Base-by-base conservation (phyloP, 805 yeast genomes). In the Lipomyces yamadae region DNA sequence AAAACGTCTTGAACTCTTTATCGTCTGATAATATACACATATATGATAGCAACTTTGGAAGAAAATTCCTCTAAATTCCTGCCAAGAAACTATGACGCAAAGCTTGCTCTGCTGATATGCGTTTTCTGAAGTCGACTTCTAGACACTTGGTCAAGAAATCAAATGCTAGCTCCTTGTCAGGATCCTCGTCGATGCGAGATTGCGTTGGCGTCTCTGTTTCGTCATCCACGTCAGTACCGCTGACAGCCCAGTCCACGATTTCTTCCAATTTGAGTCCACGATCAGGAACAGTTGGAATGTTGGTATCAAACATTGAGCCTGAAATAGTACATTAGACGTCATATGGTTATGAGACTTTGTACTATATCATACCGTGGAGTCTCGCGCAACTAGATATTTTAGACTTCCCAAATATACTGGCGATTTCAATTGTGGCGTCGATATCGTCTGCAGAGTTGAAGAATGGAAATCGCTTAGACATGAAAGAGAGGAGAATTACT, bases 361-460 rank as follows among this genome's bases (percentile, higher is more conserved):
- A 32, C 33, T 32, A 48, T n/a, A 15, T 29, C 70, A 11, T 65
- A 69, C 98, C 98, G 79, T 95, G 99, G 52, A 91, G 76, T 65
- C 85, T 84, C 4, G 98, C 96, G 73, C 92, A 87, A 69, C 86
- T 85, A 69, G 86, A 86, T 85, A 95, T 83, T 70, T 85, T 86
- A 10, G 84, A 85, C 59, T 84, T 77, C 2, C 99, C 99, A 78
- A 91, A 93, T 1, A 95, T 82, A 1, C 88, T 81, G 0, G 97
- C 87, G 45, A 94, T 81, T 76, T 95, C 99, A 42, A 93, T 84
- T 60, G 94, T 76, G 0, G 98, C 97, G 73, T 95, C 98, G 2
- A 88, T 86, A 76, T 95, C 99, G 78, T 94, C 98, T 4, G 91
- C 87, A 1, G 98, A 92, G 75, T 92, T 92, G 81, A 95, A 95